Percentiles rank a stretch among this genome's conserved stretches.
Evolutionary conservation across 768 basidiomycete species (phyloP).

Genomic region (Boletus subcaerulescens): DNA sequence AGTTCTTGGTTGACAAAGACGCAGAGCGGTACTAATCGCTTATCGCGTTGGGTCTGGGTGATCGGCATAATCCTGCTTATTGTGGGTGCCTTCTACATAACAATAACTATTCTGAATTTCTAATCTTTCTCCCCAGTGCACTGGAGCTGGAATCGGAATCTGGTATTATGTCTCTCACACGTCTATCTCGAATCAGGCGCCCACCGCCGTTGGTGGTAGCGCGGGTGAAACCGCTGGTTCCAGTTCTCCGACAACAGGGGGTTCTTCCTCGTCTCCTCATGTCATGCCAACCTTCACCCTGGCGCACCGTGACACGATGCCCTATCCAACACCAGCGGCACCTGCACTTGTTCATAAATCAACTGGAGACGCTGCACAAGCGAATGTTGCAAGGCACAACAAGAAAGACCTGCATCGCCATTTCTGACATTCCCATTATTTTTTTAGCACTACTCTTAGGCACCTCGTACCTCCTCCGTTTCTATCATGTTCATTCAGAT

Average conservation of each 20-base stretch:
- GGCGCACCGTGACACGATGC: conserved; percentile 34
- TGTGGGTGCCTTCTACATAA: conserved; percentile 32
- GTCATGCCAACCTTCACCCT: conserved; percentile 66
- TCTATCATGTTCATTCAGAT: conserved; percentile 1
- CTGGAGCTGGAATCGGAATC: conserved; percentile 55
- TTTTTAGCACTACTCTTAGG: background rate
- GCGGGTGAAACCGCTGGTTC: conserved; percentile 40
- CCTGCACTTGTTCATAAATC: conserved; percentile 7
- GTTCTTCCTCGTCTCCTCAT: conserved; percentile 32
- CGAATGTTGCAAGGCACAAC: conserved; percentile 2
- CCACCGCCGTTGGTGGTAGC: conserved; percentile 64
- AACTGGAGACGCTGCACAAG: conserved; percentile 1
- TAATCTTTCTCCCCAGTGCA: conserved; percentile 32
- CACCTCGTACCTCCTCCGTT: background rate
- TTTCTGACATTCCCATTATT: conserved; percentile 8
- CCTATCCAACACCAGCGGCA: conserved; percentile 19
- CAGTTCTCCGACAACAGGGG: conserved; percentile 11
- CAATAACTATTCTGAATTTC: background rate
- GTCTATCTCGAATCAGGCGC: conserved; percentile 45
- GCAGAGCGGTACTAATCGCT: conserved; percentile 45
- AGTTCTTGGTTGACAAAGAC: conserved; percentile 72
- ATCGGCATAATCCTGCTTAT: conserved; percentile 57
- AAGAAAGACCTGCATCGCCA: conserved; percentile 10
- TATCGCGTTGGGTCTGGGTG: conserved; percentile 71
- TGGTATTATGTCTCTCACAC: conserved; percentile 60